These are phyloP conservation scores for Myxozyma neglecta DNA, from an alignment of 805 yeast species.

Conservation along the genomic window DNA sequence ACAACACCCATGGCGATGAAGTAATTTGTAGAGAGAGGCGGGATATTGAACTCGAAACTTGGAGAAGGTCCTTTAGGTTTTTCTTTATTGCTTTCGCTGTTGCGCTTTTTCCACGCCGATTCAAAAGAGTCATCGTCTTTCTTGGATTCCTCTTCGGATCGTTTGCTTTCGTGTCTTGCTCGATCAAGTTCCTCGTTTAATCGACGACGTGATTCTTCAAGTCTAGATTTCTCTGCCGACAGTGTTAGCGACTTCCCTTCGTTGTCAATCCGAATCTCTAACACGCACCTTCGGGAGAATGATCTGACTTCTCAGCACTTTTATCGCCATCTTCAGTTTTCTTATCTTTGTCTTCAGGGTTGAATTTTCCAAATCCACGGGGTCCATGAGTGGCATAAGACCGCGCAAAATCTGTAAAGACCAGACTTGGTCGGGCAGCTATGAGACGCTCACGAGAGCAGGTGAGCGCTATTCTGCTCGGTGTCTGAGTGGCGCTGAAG, in stretches of 20 bases:
- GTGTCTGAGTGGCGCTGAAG: neutral
- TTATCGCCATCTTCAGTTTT: neutral
- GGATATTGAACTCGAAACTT: constrained; percentile 24
- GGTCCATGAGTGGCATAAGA: constrained; percentile 4
- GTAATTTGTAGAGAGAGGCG: constrained; percentile 18
- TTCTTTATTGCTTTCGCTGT: constrained; percentile 1
- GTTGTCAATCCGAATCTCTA: neutral
- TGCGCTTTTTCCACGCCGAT: neutral
- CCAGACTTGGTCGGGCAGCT: neutral
- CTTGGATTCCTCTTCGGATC: neutral
- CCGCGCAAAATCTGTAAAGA: neutral
- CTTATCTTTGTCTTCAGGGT: neutral
- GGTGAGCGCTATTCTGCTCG: neutral
- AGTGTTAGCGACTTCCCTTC: neutral
- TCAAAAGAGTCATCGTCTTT: neutral
- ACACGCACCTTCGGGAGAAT: neutral
- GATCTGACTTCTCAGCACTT: neutral
- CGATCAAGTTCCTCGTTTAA: constrained; percentile 16
- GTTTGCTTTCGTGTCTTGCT: constrained; percentile 1
- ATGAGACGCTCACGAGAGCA: neutral
- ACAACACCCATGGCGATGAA: constrained; percentile 11
- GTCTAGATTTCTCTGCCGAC: neutral
- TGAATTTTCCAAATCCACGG: constrained; percentile 15
- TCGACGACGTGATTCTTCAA: constrained; percentile 9
- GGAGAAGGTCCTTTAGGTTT: neutral